Evolutionary conservation across 1,284 basidiomycete genomes (phyloP), one percentile per base, ranked within the genome.

Genomic region (Apiotrichum sp.): DNA sequence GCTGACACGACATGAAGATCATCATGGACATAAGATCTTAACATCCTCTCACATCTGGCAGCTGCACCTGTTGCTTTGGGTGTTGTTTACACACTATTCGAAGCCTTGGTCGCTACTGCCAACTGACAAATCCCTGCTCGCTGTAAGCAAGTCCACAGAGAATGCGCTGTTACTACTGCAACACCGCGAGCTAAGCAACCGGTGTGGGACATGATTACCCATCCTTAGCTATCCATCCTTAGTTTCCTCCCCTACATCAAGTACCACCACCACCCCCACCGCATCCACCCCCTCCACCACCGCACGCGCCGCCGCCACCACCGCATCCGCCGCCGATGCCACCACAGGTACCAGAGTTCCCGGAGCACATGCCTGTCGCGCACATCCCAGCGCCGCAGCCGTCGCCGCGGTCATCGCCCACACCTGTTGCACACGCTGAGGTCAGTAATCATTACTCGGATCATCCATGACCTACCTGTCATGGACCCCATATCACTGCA

Each of bases 221-320:
- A 29, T 29, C 29, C 29, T 29, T 29, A 29, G 29, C 29, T 29
- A 29, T 29, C 29, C 39, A 33, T 6, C 57, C 49, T 0, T 46
- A 34, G 7, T 52, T 49, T 6, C 57, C 32, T 3, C 52, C 52
- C 2, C 56, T 43, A 0, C 56, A 36, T 1, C 56, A 35, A 3
- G 41, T 38, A 9, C 56, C 48, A 6, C 50, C 50, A 3, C 50
- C 47, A 1, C 57, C 42, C 1, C 56, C 52, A 1, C 48, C 47
- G 0, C 48, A 42, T 5, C 44, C 48, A 0, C 44, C 52, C 32
- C 47, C 4, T 6, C 45, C 44, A 6, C 49, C 49, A 1, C 42
- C 53, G 6, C 14, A 14, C 2, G 32, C 33, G 1, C 49, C 45
- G 13, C 44, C 40, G 34, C 45, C 39, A 3, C 34, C 51, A 31